A percentile compares a stretch with the other conserved stretches of the same genome.
Evolutionary conservation across 2,329 filamentous ascomycete species (phyloP).

Genomic region (Aureobasidium sp.): DNA sequence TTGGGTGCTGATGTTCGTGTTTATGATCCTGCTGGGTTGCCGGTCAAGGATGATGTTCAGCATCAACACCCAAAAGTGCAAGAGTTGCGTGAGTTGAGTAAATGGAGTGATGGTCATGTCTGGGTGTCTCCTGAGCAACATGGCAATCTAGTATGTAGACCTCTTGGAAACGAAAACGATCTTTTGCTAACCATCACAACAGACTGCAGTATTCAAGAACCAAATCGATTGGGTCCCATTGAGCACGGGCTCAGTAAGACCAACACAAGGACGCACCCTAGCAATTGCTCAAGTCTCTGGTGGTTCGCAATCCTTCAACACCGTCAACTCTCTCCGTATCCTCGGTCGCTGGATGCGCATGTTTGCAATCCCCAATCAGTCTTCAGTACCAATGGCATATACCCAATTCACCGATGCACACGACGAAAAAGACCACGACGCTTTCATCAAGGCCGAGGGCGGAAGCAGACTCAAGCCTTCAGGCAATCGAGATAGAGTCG

Average conservation of each 20-base stretch:
- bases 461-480: constrained; percentile 47
- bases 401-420: constrained; percentile 49
- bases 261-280: constrained; percentile 58
- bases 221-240: constrained; percentile 65
- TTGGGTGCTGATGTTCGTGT: constrained; percentile 60
- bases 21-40: constrained; percentile 50
- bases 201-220: constrained; percentile 60
- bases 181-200: neutral
- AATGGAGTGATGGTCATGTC: constrained; percentile 59
- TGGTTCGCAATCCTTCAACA: constrained; percentile 60
- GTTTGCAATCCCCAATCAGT: constrained; percentile 60
- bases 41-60: constrained; percentile 56
- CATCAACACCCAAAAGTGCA: constrained; percentile 52
- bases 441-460: constrained; percentile 24
- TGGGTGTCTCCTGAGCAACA: constrained; percentile 62
- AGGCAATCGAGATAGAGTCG: constrained; percentile 50
- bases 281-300: constrained; percentile 55
- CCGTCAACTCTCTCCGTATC: constrained; percentile 56
- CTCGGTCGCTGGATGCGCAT: constrained; percentile 63
- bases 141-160: constrained; percentile 46
- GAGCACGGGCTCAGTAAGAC: constrained; percentile 52
- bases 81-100: constrained; percentile 52
- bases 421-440: constrained; percentile 26
- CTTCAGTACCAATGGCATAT: constrained; percentile 54
- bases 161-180: neutral